Percentiles rank a stretch among this genome's conserved stretches.
phyloP scores from a whole-genome alignment of 805 yeast species.

The Suhomyces kilbournensis region DNA sequence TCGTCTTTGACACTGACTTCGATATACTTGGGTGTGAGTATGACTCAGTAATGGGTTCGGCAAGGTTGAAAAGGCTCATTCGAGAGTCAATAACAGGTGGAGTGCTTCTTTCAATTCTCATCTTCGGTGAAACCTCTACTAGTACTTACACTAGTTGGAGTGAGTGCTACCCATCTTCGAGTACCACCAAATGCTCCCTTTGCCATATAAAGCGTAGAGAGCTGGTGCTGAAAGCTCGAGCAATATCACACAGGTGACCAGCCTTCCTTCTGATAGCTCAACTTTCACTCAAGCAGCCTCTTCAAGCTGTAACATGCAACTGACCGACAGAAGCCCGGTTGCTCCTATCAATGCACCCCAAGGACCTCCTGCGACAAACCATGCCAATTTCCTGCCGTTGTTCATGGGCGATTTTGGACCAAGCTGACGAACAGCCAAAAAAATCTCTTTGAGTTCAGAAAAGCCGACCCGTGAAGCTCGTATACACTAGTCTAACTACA shows the following conservation, averaged over 20 bases:
- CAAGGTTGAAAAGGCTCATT: slow-evolving; percentile 21
- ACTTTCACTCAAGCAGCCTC: not conserved
- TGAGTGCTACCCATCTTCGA: not conserved
- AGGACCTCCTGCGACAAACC: not conserved
- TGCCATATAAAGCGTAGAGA: not conserved
- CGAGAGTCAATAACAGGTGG: slow-evolving; percentile 52
- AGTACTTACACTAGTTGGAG: not conserved
- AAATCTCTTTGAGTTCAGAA: not conserved
- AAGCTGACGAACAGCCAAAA: too few relatives aligned
- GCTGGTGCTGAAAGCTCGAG: not conserved
- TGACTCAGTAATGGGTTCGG: slow-evolving; percentile 59
- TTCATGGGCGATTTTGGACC: too few relatives aligned
- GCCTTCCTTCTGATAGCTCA: not conserved
- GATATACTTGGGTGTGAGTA: slow-evolving; percentile 69
- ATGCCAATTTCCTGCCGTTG: not conserved
- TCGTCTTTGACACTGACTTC: slow-evolving; percentile 70
- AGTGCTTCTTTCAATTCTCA: slow-evolving; percentile 37
- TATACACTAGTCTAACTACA: not conserved
- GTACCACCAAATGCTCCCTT: not conserved
- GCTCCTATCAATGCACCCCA: not conserved
- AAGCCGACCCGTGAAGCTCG: not conserved
- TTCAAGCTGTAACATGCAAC: too few relatives aligned
- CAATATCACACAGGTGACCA: not conserved
- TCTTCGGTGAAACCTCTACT: slow-evolving; percentile 12
- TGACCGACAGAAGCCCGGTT: not conserved